These are phyloP conservation scores for Hymenotorrendiella dingleyae DNA, from an alignment of 2,329 filamentous ascomycete species.

Conservation along the genomic window DNA sequence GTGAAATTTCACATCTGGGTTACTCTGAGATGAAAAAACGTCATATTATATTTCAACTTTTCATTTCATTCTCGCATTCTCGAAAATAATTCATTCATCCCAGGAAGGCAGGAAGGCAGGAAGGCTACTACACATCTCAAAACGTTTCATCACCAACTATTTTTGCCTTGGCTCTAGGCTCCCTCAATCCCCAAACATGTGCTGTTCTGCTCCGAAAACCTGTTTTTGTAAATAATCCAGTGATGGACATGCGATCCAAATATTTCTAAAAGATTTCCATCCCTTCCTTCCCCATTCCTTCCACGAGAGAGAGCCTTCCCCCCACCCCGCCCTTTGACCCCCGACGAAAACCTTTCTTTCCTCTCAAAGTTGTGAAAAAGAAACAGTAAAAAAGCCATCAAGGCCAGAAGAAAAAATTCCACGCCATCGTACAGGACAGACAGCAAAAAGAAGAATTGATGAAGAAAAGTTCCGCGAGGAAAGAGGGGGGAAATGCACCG, in stretches of 20 bases:
- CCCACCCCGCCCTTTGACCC: background rate
- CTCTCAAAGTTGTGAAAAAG: background rate
- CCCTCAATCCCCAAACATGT: no score
- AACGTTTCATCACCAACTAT: no score
- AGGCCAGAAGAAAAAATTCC: background rate
- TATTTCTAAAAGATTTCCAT: conserved; percentile 1
- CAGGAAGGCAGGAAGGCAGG: no score
- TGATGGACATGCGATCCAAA: conserved; percentile 4
- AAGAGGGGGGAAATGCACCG: conserved; percentile 2
- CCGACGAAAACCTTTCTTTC: background rate
- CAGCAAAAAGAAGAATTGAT: background rate
- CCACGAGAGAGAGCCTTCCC: background rate
- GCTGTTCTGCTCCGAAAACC: no score
- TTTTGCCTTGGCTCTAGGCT: no score
- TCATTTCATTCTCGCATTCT: no score
- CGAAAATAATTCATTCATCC: no score
- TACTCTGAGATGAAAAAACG: no score
- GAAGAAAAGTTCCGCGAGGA: background rate
- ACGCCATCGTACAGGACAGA: background rate
- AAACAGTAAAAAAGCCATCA: background rate
- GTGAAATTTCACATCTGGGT: no score
- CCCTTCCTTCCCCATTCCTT: conserved; percentile 1
- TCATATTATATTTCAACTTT: no score
- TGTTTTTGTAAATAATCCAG: conserved; percentile 4
- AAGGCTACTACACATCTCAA: no score